Base-by-base conservation (phyloP, 2,329 filamentous ascomycete genomes). In the Pleoardoris graminearum region DNA sequence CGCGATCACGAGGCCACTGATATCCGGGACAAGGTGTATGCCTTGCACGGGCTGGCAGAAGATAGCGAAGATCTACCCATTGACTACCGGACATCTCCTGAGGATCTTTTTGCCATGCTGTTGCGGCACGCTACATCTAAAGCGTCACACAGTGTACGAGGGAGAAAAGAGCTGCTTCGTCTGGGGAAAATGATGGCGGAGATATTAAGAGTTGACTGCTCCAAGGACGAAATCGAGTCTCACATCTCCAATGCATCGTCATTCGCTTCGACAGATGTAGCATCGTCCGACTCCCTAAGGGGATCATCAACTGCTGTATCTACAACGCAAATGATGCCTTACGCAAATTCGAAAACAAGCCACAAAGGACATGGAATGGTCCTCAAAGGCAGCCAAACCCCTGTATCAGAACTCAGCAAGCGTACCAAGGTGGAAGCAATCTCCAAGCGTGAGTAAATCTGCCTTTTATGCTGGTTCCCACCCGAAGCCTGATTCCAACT, bases 11-110 rank as follows among this genome's bases (percentile, higher is more conserved):
- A 49, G 23, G 21, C 46, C 6, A 49, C 46, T 6, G 35, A 49
- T 32, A 41, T 49, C 3, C 33, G 46, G 12, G 46, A 49, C 27
- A 39, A 49, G 23, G 36, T 49, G 7, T 49, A 49, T n/a, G 46
- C 46, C 17, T 21, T 49, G 3, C 36, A 27, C 25, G 46, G 46
- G 10, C 14, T 49, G 27, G 46, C 46, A 10, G 27, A 39, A 32
- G 25, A 49, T 16, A 32, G 32, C n/a, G 8, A 21, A 25, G 35
- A 21, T 39, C 7, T 49, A 39, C 33, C 17, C 11, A 41, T 49
- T 14, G 35, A 49, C 46, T 49, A 49, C 17, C n/a, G 17, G 4
- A 44, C 21, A 10, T 43, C 36, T 21, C 17, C 19, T 19, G 22
- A 12, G 19, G 36, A 38, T 14, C 36, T 38, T 22, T 19, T 38